Percentiles rank a stretch among this genome's conserved stretches.
phyloP scores from a whole-genome alignment of 2,329 filamentous ascomycete genomes.

The Penicillium sp. region DNA sequence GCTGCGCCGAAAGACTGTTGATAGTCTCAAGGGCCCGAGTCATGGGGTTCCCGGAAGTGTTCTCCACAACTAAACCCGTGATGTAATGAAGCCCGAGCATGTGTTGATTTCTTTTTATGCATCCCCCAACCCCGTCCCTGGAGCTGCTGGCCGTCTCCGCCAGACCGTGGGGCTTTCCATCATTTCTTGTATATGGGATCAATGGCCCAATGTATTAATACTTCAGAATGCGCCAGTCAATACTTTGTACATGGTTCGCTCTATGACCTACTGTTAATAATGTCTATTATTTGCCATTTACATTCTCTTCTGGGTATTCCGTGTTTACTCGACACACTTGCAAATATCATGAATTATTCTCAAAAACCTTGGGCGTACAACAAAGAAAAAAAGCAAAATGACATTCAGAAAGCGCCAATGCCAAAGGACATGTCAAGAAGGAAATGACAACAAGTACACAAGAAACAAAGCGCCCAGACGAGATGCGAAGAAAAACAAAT shows the following conservation, averaged over 20 bases:
- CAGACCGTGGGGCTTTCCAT: conserved; percentile 16
- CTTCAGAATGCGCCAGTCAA: conserved; percentile 26
- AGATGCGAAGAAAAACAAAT: neutral
- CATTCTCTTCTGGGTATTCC: neutral
- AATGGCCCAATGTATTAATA: conserved; percentile 37
- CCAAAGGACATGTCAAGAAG: neutral
- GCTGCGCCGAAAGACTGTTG: conserved; percentile 40
- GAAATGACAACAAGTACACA: neutral
- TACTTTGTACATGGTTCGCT: conserved; percentile 28
- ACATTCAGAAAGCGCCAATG: neutral
- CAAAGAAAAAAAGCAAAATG: neutral
- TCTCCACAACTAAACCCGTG: conserved; percentile 34
- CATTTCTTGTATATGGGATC: conserved; percentile 23
- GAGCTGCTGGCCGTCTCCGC: conserved; percentile 37
- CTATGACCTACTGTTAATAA: conserved; percentile 26
- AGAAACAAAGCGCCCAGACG: neutral
- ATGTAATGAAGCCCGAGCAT: conserved; percentile 14
- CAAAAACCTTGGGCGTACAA: neutral
- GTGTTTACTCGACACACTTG: neutral
- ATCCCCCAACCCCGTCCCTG: conserved; percentile 18
- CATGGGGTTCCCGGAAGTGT: conserved; percentile 44
- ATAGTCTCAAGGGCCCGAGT: conserved; percentile 37
- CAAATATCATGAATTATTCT: neutral
- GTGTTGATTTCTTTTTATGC: conserved; percentile 18
- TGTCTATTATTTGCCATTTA: conserved; percentile 20